Evolutionary conservation across 2,329 filamentous ascomycete genomes (phyloP).

Genomic region (Teratosphaeria pseudoeucalypti): DNA sequence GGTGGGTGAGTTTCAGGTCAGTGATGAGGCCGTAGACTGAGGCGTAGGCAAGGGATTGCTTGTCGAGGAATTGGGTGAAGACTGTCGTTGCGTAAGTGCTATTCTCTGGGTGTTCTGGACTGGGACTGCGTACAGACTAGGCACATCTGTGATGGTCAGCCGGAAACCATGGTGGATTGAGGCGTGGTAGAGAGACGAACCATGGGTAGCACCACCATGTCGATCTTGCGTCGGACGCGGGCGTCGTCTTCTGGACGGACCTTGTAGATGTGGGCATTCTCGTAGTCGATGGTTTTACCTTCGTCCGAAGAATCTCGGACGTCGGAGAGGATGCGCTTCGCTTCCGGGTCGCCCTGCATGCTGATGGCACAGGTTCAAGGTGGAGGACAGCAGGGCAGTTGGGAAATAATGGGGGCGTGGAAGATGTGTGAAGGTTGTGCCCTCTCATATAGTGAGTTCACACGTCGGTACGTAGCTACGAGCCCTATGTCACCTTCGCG

Average conservation of each 20-base stretch:
- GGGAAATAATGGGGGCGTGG: too few relatives aligned
- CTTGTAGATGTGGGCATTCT: background rate
- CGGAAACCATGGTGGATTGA: background rate
- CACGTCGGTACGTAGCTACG: too few relatives aligned
- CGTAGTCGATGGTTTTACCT: background rate
- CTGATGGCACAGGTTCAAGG: too few relatives aligned
- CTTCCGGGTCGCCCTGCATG: background rate
- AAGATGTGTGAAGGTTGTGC: too few relatives aligned
- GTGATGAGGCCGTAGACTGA: background rate
- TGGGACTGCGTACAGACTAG: background rate
- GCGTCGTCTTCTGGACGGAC: background rate
- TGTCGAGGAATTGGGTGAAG: background rate
- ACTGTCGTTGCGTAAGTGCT: background rate
- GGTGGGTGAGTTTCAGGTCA: background rate
- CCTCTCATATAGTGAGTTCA: too few relatives aligned
- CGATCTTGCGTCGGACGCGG: background rate
- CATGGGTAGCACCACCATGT: slow-evolving; percentile 1
- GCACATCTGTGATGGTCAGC: background rate
- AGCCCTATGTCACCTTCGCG: too few relatives aligned
- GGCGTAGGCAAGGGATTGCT: background rate
- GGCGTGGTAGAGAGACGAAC: background rate
- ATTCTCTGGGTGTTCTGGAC: background rate
- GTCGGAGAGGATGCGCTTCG: background rate
- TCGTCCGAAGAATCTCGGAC: background rate
- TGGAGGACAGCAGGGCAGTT: too few relatives aligned